Evolutionary conservation across 2,329 filamentous ascomycete species (phyloP), one percentile per base, ranked within the genome.

Genomic region (Zarea fungicola): DNA sequence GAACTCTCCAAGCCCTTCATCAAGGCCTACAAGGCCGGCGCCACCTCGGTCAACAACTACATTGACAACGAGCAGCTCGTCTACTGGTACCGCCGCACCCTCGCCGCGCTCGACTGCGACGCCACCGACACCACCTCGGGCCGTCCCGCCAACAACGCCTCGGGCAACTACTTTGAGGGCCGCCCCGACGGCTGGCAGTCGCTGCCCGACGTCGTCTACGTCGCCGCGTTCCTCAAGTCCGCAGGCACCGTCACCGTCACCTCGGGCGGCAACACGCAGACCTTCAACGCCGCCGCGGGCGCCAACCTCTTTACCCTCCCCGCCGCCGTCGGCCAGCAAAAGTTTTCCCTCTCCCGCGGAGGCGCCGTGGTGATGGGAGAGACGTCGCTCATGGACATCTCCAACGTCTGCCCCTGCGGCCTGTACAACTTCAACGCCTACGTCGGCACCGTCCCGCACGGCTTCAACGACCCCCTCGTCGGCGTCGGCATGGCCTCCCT

Each of bases 71-170:
- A 80, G 19, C 66, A 75, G 59, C 58, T 80, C 13, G 62, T 77
- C 26, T 80, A 80, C 64, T 80, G 76, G 76, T 80, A 77, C 60
- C 70, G 76, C 2, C 75, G 74, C 2, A 76, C 71, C 1, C 68
- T 69, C 1, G 71, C 67, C 52, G 51, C 54, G 10, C 56, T 75
- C 28, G 58, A 76, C 58, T 80, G 76, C 59, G 74, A 77, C 50
- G 58, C 69, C 6, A 79, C 76, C 13, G 76, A 79, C 55, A 77
- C 72, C 1, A 76, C 73, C 0, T 67, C 71, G 53, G 67, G 63
- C 18, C 48, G 48, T n/a, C 60, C 61, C 10, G 66, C 71, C 26
- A 67, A 72, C 55, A 73, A 75, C 50, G 58, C 55, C 18, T 72
- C 64, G 6, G 75, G 72, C 4, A 77, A 78, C 57, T 79, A 77